Evolutionary conservation across 257 asterid species (phyloP).

Genomic region (Solanum arcanum): DNA sequence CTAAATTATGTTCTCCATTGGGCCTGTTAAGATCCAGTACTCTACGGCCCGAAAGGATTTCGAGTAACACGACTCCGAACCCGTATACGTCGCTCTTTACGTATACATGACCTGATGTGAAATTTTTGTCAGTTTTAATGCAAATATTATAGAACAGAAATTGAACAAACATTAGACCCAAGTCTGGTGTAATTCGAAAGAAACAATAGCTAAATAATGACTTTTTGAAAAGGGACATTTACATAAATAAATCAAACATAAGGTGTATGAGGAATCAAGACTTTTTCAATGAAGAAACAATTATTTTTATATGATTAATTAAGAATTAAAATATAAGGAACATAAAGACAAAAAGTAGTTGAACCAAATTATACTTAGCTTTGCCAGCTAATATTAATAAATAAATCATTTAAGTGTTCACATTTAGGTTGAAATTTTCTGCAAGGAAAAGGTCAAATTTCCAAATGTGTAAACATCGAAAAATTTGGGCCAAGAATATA

Average conservation of each 20-base stretch:
- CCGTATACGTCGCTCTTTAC: slow-evolving; percentile 86
- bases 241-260: background rate
- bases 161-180: rapidly evolving
- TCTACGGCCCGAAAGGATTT: slow-evolving; percentile 49
- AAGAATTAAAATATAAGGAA: background rate
- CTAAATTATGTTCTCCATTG: slow-evolving; percentile 29
- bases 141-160: background rate
- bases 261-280: background rate
- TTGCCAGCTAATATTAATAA: background rate
- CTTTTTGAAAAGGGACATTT: background rate
- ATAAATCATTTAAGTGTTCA: background rate
- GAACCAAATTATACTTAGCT: background rate
- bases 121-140: background rate
- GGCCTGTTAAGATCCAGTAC: slow-evolving; percentile 66
- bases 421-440: background rate
- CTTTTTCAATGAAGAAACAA: background rate
- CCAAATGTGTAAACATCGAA: background rate
- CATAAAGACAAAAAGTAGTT: background rate
- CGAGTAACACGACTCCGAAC: slow-evolving; percentile 69
- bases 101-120: slow-evolving; percentile 55
- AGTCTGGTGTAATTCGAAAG: background rate
- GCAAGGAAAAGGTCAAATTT: background rate
- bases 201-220: background rate
- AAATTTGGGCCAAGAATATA: background rate
- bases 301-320: background rate